Evolutionary conservation across 805 yeast genomes (phyloP).

Genomic region (Huiozyma sinensis): DNA sequence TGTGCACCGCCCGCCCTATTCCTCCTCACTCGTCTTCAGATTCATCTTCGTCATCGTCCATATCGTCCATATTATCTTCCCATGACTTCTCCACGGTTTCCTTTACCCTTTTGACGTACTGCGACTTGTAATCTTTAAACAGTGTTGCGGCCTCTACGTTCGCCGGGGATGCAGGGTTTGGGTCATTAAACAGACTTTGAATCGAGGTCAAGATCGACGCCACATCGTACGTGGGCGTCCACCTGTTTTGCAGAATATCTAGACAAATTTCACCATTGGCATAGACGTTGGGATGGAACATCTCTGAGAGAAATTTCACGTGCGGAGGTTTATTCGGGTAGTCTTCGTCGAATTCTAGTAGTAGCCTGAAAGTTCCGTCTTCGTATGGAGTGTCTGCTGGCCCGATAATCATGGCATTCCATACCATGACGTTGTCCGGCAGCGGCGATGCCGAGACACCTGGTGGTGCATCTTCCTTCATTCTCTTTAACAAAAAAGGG

Average conservation of each 20-base stretch:
- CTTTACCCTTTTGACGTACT: constrained; percentile 81
- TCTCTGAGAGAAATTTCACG: constrained; percentile 81
- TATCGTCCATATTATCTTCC: constrained; percentile 58
- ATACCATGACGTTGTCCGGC: constrained; percentile 93
- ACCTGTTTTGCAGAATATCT: constrained; percentile 90
- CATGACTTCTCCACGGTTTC: constrained; percentile 93
- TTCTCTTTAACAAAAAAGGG: constrained; percentile 39
- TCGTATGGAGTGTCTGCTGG: constrained; percentile 97
- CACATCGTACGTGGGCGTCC: constrained; percentile 98
- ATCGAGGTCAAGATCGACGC: constrained; percentile 89
- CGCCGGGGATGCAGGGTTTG: constrained; percentile 93
- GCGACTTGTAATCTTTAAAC: constrained; percentile 89
- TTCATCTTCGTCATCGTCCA: constrained; percentile 31
- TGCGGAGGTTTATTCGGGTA: constrained; percentile 95
- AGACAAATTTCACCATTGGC: constrained; percentile 92
- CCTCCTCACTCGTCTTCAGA: constrained; percentile 22
- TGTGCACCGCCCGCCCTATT: not conserved
- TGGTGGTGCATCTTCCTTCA: constrained; percentile 96
- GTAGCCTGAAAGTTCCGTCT: constrained; percentile 88
- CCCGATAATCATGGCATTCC: constrained; percentile 96
- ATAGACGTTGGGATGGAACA: constrained; percentile 98
- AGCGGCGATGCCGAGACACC: constrained; percentile 96
- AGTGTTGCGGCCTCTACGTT: constrained; percentile 95
- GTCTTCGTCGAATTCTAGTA: constrained; percentile 87
- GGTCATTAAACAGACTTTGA: constrained; percentile 87